Conservation (phyloP, 352 stramenopile species). For the Globisporangium cylindrosporum region DNA sequence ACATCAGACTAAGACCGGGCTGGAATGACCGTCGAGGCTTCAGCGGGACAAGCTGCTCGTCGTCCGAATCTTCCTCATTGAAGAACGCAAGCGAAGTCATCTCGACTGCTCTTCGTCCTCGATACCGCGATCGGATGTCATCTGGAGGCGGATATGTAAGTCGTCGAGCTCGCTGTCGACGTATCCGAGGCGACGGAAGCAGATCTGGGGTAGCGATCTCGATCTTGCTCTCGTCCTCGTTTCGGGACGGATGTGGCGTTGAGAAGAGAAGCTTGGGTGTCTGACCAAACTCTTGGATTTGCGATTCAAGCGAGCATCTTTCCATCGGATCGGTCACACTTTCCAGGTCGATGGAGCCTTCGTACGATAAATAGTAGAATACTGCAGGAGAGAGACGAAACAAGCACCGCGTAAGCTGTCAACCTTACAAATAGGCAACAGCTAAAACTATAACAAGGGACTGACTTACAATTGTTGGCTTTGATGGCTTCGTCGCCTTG, state of each 20-base stretch:
- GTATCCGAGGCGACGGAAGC: slow-evolving; percentile 31
- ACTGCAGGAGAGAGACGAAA: slow-evolving; percentile 33
- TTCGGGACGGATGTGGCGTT: slow-evolving; percentile 64
- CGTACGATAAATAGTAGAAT: slow-evolving; percentile 89
- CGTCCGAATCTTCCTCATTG: slow-evolving; percentile 34
- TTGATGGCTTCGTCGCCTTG: slow-evolving; percentile 82
- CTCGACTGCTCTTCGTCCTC: slow-evolving; percentile 22
- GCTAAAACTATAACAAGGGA: not conserved
- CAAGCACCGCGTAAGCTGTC: not conserved
- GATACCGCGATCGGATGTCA: slow-evolving; percentile 5
- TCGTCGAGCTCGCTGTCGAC: slow-evolving; percentile 19
- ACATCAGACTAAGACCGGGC: slow-evolving; percentile 36
- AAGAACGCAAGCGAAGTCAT: slow-evolving; percentile 26
- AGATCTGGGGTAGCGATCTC: slow-evolving; percentile 52
- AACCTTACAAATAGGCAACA: not conserved
- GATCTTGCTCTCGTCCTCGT: slow-evolving; percentile 50
- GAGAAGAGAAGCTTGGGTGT: slow-evolving; percentile 80
- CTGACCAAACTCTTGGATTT: slow-evolving; percentile 93
- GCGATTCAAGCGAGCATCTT: slow-evolving; percentile 91
- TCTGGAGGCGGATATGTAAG: slow-evolving; percentile 19
- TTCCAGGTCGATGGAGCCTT: slow-evolving; percentile 84
- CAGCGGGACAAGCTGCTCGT: slow-evolving; percentile 18
- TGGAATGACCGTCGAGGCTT: slow-evolving; percentile 12
- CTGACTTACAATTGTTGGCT: slow-evolving; percentile 67
- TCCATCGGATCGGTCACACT: slow-evolving; percentile 89